Percentiles rank a stretch among this genome's conserved stretches.
Conservation (phyloP, 1,284 basidiomycete genomes). For the Gomphus bonarii region DNA sequence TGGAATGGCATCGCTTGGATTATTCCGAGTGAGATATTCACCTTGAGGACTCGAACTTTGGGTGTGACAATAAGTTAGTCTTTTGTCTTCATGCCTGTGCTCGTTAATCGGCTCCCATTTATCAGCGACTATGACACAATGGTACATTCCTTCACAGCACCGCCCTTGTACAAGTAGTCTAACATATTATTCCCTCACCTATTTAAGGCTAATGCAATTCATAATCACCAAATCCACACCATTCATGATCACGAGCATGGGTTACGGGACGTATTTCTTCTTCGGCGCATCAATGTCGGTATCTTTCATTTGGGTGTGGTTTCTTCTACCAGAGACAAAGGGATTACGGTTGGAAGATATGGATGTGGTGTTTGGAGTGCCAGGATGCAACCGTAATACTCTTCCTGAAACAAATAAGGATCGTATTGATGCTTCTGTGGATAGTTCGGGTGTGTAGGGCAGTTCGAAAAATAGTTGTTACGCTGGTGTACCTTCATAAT, state of each 20-base stretch:
- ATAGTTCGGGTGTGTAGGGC: neutral
- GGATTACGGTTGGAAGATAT: constrained; percentile 1
- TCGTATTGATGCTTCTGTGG: neutral
- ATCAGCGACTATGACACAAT: neutral
- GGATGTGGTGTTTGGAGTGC: neutral
- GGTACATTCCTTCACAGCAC: neutral
- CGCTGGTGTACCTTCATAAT: no score
- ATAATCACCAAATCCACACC: constrained; percentile 19
- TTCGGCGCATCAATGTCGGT: constrained; percentile 16
- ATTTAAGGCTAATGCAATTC: constrained; percentile 14
- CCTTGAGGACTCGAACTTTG: constrained; percentile 18
- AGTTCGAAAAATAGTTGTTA: neutral
- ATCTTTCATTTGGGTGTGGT: neutral
- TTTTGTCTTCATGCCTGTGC: neutral
- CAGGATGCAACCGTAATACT: neutral
- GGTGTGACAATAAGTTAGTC: constrained; percentile 17
- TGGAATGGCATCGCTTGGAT: constrained; percentile 17
- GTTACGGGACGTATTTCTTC: constrained; percentile 21
- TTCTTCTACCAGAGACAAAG: constrained; percentile 3
- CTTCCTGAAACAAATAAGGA: neutral
- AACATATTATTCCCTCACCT: neutral
- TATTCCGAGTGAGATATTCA: constrained; percentile 1
- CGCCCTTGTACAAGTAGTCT: no score
- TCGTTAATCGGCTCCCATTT: neutral
- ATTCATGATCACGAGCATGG: constrained; percentile 20